phyloP scores from a whole-genome alignment of 441 rosid species.

The Pelargonium australe region DNA sequence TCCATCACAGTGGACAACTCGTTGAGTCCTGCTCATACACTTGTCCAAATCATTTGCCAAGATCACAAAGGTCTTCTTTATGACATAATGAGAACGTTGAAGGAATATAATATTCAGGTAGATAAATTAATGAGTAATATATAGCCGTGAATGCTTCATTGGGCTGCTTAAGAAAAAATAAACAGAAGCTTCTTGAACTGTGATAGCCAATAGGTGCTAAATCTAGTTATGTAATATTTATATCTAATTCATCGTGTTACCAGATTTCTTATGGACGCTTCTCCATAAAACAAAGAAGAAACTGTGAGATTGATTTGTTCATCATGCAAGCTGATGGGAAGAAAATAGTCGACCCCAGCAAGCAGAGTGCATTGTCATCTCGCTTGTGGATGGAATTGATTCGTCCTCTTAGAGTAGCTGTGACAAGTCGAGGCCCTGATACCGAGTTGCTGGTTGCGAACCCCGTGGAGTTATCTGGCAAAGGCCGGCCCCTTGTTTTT shows the following conservation, averaged over 20 bases:
- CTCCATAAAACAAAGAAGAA: slow-evolving; percentile 43
- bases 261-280: slow-evolving; percentile 92
- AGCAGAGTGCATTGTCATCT: slow-evolving; percentile 51
- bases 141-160: too few species aligned
- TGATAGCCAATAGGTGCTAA: neutral
- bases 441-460: slow-evolving; percentile 79
- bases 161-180: too few species aligned
- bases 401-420: slow-evolving; percentile 75
- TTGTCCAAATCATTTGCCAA: slow-evolving; percentile 70
- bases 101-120: slow-evolving; percentile 89
- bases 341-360: slow-evolving; percentile 73
- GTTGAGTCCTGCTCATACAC: slow-evolving; percentile 74
- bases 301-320: slow-evolving; percentile 80
- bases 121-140: slow-evolving; percentile 8
- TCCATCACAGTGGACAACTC: slow-evolving; percentile 70
- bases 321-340: slow-evolving; percentile 72
- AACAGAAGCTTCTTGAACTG: slow-evolving; percentile 10
- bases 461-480: slow-evolving; percentile 87
- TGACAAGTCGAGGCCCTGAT: slow-evolving; percentile 80
- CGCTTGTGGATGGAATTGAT: slow-evolving; percentile 58
- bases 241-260: slow-evolving; percentile 9
- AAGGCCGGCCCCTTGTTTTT: slow-evolving; percentile 89
- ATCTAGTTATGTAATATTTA: neutral
- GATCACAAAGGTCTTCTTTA: slow-evolving; percentile 88
- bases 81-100: slow-evolving; percentile 83